phyloP scores from a whole-genome alignment of 169 alveolate species.

The Eimeria zaria region DNA sequence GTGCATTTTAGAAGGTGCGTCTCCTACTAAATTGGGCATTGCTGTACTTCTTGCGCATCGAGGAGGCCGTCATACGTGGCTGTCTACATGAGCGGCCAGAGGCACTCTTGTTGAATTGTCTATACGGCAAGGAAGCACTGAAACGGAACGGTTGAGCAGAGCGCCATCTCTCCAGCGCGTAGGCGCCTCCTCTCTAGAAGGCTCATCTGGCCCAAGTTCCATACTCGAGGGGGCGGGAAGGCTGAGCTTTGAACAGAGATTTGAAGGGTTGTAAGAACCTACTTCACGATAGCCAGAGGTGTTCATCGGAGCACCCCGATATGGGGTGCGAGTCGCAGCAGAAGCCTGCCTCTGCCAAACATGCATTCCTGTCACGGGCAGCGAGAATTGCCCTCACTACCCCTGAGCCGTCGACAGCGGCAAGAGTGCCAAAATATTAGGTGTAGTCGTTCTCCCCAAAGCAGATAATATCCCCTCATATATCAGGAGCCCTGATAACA shows the following conservation, averaged over 20 bases:
- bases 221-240: too few relatives aligned
- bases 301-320: neutral
- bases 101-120: neutral
- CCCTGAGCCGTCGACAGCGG: neutral
- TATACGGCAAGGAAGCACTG: too few relatives aligned
- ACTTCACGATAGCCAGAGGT: neutral
- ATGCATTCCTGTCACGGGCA: neutral
- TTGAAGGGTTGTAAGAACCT: too few relatives aligned
- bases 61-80: neutral
- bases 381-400: neutral
- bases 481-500: neutral
- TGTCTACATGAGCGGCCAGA: too few relatives aligned
- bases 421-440: neutral
- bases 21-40: neutral
- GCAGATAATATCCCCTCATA: neutral
- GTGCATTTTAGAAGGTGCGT: neutral
- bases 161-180: too few relatives aligned
- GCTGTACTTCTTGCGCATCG: neutral
- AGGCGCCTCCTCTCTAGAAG: too few relatives aligned
- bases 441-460: neutral
- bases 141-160: too few relatives aligned
- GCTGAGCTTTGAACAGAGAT: too few relatives aligned
- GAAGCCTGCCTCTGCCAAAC: neutral
- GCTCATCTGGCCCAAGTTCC: too few relatives aligned
- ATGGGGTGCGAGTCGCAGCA: neutral